These are phyloP conservation scores for Diplodia sapinea DNA, from an alignment of 2,329 filamentous ascomycete genomes.

Conservation along the genomic window DNA sequence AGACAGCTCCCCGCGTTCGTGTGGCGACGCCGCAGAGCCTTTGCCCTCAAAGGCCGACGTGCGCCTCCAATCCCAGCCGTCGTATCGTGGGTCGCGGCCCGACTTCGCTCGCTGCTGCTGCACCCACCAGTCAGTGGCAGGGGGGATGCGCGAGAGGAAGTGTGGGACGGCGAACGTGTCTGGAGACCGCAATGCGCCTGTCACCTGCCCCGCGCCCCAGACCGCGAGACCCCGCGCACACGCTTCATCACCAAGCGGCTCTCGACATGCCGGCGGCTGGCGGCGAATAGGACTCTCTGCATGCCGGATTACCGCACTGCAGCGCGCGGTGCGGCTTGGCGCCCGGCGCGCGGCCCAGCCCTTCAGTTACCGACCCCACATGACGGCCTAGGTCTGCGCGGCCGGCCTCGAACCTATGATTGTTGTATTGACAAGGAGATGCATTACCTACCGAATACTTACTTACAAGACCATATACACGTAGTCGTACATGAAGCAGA, in stretches of 20 bases:
- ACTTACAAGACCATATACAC: constrained; percentile 15
- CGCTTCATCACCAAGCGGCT: background rate
- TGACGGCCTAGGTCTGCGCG: background rate
- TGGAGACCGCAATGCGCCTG: background rate
- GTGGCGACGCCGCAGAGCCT: constrained; percentile 27
- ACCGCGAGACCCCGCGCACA: background rate
- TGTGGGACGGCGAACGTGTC: background rate
- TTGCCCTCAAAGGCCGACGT: constrained; percentile 25
- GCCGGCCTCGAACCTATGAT: constrained; percentile 7
- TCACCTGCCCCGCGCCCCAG: constrained; percentile 20
- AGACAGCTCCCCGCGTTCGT: constrained; percentile 27
- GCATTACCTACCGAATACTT: constrained; percentile 20
- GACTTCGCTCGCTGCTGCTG: constrained; percentile 22
- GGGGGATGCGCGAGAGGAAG: constrained; percentile 3
- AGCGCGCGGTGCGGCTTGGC: constrained; percentile 13
- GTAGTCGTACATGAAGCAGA: constrained; percentile 27
- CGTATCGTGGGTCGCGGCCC: constrained; percentile 14
- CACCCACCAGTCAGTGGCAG: background rate
- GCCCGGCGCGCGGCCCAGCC: constrained; percentile 9
- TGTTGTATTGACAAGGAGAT: constrained; percentile 10
- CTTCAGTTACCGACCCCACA: constrained; percentile 21
- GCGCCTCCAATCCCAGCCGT: constrained; percentile 9
- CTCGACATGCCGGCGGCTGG: background rate
- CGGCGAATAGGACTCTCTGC: constrained; percentile 16
- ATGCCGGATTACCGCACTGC: constrained; percentile 3